Conservation (phyloP, 257 asterid genomes). For the Plantago major region DNA sequence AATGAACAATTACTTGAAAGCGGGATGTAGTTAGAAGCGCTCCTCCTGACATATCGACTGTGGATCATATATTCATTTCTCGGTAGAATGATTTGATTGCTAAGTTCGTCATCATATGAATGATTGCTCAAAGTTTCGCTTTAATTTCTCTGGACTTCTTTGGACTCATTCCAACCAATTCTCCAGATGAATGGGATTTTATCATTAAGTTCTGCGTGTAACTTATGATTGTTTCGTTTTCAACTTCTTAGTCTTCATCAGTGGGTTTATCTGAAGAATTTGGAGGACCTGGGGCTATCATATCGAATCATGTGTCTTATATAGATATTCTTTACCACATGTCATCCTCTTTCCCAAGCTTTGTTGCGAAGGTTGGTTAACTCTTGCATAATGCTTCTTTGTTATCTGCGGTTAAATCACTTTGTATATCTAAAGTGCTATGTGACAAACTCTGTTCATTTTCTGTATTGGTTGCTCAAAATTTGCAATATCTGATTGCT, state of each 20-base stretch:
- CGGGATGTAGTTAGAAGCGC: too few species aligned
- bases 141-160: too few species aligned
- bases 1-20: too few species aligned
- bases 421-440: constrained; percentile 16
- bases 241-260: constrained; percentile 40
- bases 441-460: constrained; percentile 13
- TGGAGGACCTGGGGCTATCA: constrained; percentile 75
- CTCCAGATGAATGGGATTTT: too few species aligned
- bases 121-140: too few species aligned
- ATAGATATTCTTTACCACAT: constrained; percentile 87
- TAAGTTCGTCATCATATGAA: too few species aligned
- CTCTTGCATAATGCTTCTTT: constrained; percentile 9
- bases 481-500: constrained; percentile 22
- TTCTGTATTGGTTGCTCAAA: constrained; percentile 14
- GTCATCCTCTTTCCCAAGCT: constrained; percentile 88
- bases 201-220: constrained; percentile 5
- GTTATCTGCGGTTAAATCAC: constrained; percentile 11
- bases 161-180: too few species aligned
- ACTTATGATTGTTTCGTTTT: constrained; percentile 19
- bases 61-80: too few species aligned
- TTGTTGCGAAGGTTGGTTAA: constrained; percentile 88
- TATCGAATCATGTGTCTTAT: constrained; percentile 86
- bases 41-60: too few species aligned
- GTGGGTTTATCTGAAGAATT: constrained; percentile 38
- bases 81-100: too few species aligned